Conservation (phyloP, 768 basidiomycete species). For the Hericium alpestre region DNA sequence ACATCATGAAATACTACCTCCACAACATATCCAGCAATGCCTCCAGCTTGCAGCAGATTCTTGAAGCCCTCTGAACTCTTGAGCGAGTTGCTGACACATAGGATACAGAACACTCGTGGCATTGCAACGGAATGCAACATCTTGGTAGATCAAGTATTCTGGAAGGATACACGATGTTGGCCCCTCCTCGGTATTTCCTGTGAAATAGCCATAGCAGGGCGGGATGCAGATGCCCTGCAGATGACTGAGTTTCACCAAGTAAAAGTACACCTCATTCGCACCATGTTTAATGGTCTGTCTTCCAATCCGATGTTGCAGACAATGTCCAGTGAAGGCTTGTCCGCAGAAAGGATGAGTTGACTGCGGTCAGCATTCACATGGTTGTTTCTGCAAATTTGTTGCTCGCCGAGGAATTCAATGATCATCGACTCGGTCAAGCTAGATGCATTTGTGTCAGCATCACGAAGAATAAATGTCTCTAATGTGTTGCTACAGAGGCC, state of each 20-base stretch:
- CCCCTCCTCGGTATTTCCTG: neutral
- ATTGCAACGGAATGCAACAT: no score
- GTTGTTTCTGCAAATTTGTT: neutral
- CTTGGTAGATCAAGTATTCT: no score
- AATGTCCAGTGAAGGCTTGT: neutral
- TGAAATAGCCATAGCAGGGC: neutral
- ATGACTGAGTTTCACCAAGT: neutral
- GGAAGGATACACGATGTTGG: neutral
- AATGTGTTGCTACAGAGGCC: neutral
- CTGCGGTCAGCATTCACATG: neutral
- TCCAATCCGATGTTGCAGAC: neutral
- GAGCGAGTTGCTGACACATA: no score
- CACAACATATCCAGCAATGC: no score
- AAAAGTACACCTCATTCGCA: neutral
- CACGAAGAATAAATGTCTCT: neutral
- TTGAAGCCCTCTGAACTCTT: no score
- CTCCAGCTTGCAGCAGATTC: no score
- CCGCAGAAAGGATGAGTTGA: neutral
- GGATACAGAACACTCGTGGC: no score
- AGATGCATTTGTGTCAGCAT: neutral
- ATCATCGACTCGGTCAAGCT: neutral
- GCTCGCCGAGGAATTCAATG: neutral
- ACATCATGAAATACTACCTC: no score
- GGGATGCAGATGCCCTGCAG: neutral
- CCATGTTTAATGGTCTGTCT: neutral